Evolutionary conservation across 345 rosid species (phyloP).

Genomic region (Salix arbutifolia): DNA sequence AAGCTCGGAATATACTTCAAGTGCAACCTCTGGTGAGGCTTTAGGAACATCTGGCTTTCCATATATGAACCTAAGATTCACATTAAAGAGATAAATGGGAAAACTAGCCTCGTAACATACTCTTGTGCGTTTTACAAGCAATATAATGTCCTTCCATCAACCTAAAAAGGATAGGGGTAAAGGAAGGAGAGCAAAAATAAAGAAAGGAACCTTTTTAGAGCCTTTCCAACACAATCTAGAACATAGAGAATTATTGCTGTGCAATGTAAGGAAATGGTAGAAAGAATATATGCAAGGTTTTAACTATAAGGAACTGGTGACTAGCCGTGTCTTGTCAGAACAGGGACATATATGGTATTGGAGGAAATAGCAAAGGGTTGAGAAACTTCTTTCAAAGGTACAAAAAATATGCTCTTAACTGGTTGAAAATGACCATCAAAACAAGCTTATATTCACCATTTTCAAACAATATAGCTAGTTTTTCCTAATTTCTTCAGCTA

Average conservation of each 20-base stretch:
- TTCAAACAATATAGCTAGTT: background rate
- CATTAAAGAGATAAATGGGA: slow-evolving; percentile 3
- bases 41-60: slow-evolving; percentile 92
- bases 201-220: too few relatives aligned
- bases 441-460: background rate
- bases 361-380: background rate
- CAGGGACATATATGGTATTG: background rate
- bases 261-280: too few relatives aligned
- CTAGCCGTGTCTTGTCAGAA: background rate
- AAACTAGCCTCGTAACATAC: background rate
- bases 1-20: slow-evolving; percentile 59
- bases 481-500: background rate
- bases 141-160: background rate
- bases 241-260: too few relatives aligned
- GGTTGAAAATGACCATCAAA: background rate
- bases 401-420: background rate
- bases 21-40: slow-evolving; percentile 63
- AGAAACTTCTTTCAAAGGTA: background rate
- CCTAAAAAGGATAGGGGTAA: too few relatives aligned
- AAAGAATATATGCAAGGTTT: background rate
- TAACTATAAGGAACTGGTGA: background rate
- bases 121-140: background rate
- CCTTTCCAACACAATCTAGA: too few relatives aligned
- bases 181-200: too few relatives aligned
- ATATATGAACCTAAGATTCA: slow-evolving; percentile 58